Evolutionary conservation across 768 basidiomycete species (phyloP).

Genomic region (Macrocybe gigantea): DNA sequence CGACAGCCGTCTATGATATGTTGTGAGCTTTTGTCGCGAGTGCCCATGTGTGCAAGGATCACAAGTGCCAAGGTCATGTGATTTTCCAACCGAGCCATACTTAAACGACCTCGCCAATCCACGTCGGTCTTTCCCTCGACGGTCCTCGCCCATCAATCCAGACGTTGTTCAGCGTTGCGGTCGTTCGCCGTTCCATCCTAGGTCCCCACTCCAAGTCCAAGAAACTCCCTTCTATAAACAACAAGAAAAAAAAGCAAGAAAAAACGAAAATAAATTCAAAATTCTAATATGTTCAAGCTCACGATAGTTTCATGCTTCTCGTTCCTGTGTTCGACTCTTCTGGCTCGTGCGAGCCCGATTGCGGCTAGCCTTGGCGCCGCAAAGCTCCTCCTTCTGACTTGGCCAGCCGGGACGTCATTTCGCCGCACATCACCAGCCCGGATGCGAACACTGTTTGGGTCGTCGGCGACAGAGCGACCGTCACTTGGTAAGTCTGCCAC

Average conservation of each 20-base stretch:
- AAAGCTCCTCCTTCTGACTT: conserved; percentile 8
- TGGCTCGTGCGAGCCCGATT: conserved; percentile 27
- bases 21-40: not conserved
- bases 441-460: conserved; percentile 42
- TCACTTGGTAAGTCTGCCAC: conserved; percentile 42
- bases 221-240: too few relatives aligned
- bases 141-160: too few relatives aligned
- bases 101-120: conserved; percentile 9
- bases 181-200: too few relatives aligned
- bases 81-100: conserved; percentile 10
- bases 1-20: too few relatives aligned
- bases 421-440: conserved; percentile 45
- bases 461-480: conserved; percentile 37
- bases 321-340: not conserved
- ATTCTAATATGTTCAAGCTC: too few relatives aligned
- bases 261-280: too few relatives aligned
- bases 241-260: too few relatives aligned
- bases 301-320: not conserved
- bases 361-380: too few relatives aligned
- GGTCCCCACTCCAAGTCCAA: too few relatives aligned
- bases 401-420: conserved; percentile 37
- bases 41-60: not conserved
- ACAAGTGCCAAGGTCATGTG: conserved; percentile 16
- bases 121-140: conserved; percentile 5
- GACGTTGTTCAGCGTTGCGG: too few relatives aligned